phyloP scores from a whole-genome alignment of 2,329 filamentous ascomycete genomes.

The Monilinia fructicola region DNA sequence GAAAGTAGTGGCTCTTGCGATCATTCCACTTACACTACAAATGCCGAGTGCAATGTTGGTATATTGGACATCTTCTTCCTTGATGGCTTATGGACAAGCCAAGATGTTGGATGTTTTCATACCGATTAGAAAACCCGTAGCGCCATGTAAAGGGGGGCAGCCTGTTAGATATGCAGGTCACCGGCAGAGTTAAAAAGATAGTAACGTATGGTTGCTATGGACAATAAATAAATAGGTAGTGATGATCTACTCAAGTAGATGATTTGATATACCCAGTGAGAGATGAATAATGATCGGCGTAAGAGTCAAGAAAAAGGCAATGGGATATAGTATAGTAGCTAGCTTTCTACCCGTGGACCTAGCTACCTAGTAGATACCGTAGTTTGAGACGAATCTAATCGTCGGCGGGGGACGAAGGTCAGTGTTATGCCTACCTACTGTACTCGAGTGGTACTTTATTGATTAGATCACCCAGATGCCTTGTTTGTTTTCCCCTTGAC shows the following conservation, averaged over 20 bases:
- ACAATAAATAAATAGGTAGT: conserved; percentile 5
- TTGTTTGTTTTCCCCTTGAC: too few relatives aligned
- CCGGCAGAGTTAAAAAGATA: not conserved
- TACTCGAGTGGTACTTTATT: too few relatives aligned
- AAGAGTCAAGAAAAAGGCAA: conserved; percentile 13
- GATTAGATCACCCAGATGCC: not conserved
- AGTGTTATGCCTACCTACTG: not conserved
- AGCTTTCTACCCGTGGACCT: too few relatives aligned
- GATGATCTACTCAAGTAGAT: not conserved
- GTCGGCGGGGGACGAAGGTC: not conserved
- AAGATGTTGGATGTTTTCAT: conserved; percentile 44
- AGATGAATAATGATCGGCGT: conserved; percentile 17
- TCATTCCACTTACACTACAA: conserved; percentile 43
- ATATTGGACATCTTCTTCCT: conserved; percentile 51
- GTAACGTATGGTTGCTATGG: not conserved
- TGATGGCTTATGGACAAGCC: conserved; percentile 45
- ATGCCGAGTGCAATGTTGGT: conserved; percentile 49
- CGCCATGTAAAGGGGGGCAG: conserved; percentile 34
- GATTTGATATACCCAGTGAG: conserved; percentile 12
- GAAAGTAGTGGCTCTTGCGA: conserved; percentile 43
- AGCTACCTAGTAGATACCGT: too few relatives aligned
- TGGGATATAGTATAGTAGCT: not conserved
- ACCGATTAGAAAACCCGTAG: conserved; percentile 40
- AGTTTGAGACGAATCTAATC: conserved; percentile 13
- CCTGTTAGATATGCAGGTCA: conserved; percentile 16